Evolutionary conservation across 129 eudicot genomes (phyloP), one percentile per base, ranked within the genome.

Genomic region (Silybum marianum): DNA sequence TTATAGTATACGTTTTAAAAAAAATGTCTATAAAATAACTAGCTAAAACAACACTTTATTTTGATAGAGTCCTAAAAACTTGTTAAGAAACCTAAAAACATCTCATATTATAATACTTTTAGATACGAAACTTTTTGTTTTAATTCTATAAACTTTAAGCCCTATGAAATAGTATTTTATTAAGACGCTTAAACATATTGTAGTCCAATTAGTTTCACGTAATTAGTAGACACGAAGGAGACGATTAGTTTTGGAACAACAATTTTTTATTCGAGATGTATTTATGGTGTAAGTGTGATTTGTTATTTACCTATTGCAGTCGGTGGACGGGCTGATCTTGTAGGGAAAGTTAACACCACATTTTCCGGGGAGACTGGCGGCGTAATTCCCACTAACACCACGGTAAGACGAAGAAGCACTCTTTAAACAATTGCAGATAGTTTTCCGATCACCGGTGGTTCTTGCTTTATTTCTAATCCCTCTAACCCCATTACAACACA

Each of bases 241-340:
- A 32, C 36, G 36, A 88, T 32, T 32, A 32, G 3, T 32, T 32
- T 32, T 32, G 36, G 36, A 32, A 32, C 36, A 30, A 30, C 34
- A 32, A 4, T 2, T 36, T 36, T 44, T 46, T 46, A 12, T 46
- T 46, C 58, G 0, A 11, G 58, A 46, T 46, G 58, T 10, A 2
- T 46, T 46, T 46, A 12, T 14, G 58, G 58, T 46, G 16, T 12
- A 14, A 13, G 58, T 12, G 58, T 46, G 58, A 14, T 46, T 11
- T 36, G 51, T 8, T 71, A 25, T n/a, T n/a, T 83, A 88, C 91
- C 65, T 85, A 78, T 54, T 25, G 85, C 91, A 88, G 60, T 88
- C 91, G 5, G 89, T 88, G 78, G 51, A 22, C 28, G 88, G 87
- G 85, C 92, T 89, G 70, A 89, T 84, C 75, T 75, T 69, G 86